Conservation (phyloP, 1,139 yeast species). For the Scheffersomyces segobiensis region DNA sequence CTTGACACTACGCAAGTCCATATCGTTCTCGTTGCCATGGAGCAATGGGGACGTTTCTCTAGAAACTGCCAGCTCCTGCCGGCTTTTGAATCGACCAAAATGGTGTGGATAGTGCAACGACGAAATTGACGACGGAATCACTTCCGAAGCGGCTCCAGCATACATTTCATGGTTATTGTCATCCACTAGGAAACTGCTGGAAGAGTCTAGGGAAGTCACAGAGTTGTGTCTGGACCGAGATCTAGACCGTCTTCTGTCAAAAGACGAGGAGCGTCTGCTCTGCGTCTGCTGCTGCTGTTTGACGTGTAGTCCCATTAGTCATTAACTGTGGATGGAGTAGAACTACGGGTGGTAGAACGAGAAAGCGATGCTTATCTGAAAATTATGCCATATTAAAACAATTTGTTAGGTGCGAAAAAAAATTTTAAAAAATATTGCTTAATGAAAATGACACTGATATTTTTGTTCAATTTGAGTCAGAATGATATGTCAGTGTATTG, state of each 20-base stretch:
- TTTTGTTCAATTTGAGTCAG: neutral
- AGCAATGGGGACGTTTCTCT: constrained; percentile 43
- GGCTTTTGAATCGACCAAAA: constrained; percentile 34
- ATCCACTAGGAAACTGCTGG: constrained; percentile 33
- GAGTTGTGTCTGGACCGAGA: constrained; percentile 40
- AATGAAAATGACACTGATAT: neutral
- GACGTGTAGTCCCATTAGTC: neutral
- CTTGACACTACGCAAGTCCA: constrained; percentile 27
- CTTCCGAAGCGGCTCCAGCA: constrained; percentile 88
- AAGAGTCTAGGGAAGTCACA: constrained; percentile 38
- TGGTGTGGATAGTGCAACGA: constrained; percentile 78
- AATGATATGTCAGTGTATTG: too few species aligned
- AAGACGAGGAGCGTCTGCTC: constrained; percentile 9
- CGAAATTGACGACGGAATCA: constrained; percentile 86
- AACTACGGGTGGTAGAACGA: neutral
- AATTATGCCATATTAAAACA: neutral
- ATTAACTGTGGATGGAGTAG: neutral
- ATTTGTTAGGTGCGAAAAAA: neutral
- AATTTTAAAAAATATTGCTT: neutral
- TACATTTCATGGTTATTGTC: constrained; percentile 69
- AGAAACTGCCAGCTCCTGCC: constrained; percentile 25
- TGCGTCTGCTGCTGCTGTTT: neutral
- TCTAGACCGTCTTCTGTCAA: constrained; percentile 11
- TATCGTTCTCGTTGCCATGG: constrained; percentile 22
- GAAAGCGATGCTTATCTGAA: neutral